Evolutionary conservation across 208 protist genomes (phyloP).

Genomic region (Acanthamoeba healyi): DNA sequence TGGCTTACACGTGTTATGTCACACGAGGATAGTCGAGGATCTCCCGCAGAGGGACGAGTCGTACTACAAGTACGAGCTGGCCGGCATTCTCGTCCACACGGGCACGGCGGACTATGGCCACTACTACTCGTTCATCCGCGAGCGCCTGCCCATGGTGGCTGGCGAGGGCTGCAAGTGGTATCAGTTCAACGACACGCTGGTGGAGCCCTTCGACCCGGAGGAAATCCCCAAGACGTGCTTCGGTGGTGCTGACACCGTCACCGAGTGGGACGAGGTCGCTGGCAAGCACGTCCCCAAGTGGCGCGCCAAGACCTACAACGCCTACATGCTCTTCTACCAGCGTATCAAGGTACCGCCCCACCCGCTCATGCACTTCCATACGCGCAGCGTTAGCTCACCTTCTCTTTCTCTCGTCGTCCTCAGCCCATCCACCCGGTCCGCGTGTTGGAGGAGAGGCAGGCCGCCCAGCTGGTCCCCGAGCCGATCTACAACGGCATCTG

Average conservation of each 20-base stretch:
- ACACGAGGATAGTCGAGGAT: not conserved
- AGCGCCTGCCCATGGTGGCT: constrained; percentile 21
- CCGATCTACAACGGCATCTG: constrained; percentile 83
- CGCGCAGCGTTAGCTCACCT: not conserved
- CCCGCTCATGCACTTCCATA: not conserved
- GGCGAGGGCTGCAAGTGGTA: constrained; percentile 76
- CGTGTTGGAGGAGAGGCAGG: constrained; percentile 31
- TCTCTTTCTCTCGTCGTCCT: not conserved
- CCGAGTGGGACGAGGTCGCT: constrained; percentile 77
- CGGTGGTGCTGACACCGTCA: constrained; percentile 83
- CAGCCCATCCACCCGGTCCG: constrained; percentile 21
- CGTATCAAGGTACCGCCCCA: not conserved
- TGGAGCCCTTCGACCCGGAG: constrained; percentile 75
- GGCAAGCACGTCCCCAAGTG: not conserved
- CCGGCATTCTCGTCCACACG: constrained; percentile 88
- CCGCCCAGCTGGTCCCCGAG: constrained; percentile 72
- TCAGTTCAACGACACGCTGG: constrained; percentile 85
- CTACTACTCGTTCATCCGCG: constrained; percentile 89
- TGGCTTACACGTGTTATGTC: not conserved
- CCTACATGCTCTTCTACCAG: constrained; percentile 88
- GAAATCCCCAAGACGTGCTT: constrained; percentile 80
- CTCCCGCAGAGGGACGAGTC: not conserved
- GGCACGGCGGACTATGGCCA: constrained; percentile 89
- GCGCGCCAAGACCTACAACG: constrained; percentile 84
- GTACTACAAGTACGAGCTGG: constrained; percentile 87